Evolutionary conservation across 2,329 filamentous ascomycete genomes (phyloP).

Genomic region (Sporothrix phasma): DNA sequence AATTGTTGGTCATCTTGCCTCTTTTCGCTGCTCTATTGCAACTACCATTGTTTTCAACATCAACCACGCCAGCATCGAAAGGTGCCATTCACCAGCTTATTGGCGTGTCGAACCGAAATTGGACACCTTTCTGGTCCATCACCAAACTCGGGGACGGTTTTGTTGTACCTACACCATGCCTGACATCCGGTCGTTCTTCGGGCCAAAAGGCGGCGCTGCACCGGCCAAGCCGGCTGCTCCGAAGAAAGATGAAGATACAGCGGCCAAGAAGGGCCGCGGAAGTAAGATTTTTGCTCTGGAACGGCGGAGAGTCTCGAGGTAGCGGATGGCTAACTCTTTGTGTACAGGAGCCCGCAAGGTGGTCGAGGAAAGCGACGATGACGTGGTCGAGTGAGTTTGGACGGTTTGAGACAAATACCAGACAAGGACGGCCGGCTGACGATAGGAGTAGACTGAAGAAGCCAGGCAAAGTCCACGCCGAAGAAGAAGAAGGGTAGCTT

Average conservation of each 20-base stretch:
- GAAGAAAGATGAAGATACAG: conserved; percentile 29
- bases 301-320: too few relatives aligned
- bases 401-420: conserved; percentile 15
- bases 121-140: neutral
- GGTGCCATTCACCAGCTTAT: neutral
- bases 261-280: conserved; percentile 22
- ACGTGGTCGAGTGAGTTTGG: conserved; percentile 26
- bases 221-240: conserved; percentile 29
- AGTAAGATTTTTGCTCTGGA: conserved; percentile 12
- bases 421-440: neutral
- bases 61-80: neutral
- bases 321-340: neutral
- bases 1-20: neutral
- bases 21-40: neutral
- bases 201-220: conserved; percentile 43
- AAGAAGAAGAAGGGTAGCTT: conserved; percentile 45
- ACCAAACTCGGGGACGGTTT: neutral
- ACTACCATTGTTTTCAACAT: neutral
- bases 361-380: conserved; percentile 21
- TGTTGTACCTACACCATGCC: conserved; percentile 39
- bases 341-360: conserved; percentile 24
- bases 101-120: neutral
- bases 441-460: conserved; percentile 41
- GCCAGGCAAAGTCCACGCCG: conserved; percentile 36
- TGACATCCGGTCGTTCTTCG: conserved; percentile 68